Conservation (phyloP, 805 yeast species). For the Metschnikowia drakensbergensis region DNA sequence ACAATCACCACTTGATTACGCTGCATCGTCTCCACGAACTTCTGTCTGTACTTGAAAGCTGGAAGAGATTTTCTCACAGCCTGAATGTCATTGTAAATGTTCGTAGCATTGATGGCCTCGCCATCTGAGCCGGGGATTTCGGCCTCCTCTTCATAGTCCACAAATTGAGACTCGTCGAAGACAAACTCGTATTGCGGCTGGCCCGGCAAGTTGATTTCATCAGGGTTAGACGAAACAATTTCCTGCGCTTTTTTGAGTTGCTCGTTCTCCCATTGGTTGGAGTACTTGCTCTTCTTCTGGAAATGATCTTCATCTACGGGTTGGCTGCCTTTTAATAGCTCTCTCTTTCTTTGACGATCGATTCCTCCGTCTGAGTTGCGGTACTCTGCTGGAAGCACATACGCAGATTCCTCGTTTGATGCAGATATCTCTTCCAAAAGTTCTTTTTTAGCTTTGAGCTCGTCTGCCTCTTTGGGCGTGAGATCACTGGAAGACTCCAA, state of each 20-base stretch:
- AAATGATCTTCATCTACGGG: slow-evolving; percentile 18
- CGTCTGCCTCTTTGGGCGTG: slow-evolving; percentile 14
- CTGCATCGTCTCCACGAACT: slow-evolving; percentile 56
- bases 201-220: slow-evolving; percentile 40
- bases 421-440: slow-evolving; percentile 7
- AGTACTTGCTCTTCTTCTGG: slow-evolving; percentile 18
- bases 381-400: slow-evolving; percentile 51
- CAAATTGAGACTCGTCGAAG: slow-evolving; percentile 61
- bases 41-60: slow-evolving; percentile 59
- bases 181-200: slow-evolving; percentile 65
- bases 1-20: slow-evolving; percentile 66
- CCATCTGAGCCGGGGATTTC: slow-evolving; percentile 28
- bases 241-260: slow-evolving; percentile 44
- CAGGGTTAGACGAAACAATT: slow-evolving; percentile 23
- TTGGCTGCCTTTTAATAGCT: slow-evolving; percentile 36
- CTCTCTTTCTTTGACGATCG: slow-evolving; percentile 53
- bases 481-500: slow-evolving; percentile 4
- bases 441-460: slow-evolving; percentile 11
- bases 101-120: slow-evolving; percentile 6
- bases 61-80: slow-evolving; percentile 68
- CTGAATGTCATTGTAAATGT: slow-evolving; percentile 27
- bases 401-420: neutral
- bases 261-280: slow-evolving; percentile 51
- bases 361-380: slow-evolving; percentile 48
- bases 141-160: slow-evolving; percentile 50